Conservation (phyloP, 1,284 basidiomycete genomes). For the Dichomitus squalens region DNA sequence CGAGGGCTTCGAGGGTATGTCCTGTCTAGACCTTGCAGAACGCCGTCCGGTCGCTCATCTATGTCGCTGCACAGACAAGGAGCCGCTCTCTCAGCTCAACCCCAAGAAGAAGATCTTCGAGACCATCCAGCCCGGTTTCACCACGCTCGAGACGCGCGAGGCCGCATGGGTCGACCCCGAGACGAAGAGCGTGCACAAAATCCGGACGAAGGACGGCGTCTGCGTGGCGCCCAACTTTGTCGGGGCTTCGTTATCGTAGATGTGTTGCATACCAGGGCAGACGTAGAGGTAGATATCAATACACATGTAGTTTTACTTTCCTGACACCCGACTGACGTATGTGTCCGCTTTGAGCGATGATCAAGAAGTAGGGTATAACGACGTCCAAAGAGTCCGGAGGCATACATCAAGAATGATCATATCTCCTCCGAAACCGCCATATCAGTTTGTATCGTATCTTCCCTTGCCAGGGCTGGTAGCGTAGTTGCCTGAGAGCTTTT, state of each 20-base stretch:
- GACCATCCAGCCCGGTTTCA: slow-evolving; percentile 91
- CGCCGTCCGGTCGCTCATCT: not conserved
- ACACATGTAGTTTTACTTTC: slow-evolving; percentile 1
- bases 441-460: slow-evolving; percentile 35
- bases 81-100: slow-evolving; percentile 83
- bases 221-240: slow-evolving; percentile 82
- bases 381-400: not conserved
- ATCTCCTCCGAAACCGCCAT: too few species aligned
- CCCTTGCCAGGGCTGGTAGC: slow-evolving; percentile 38
- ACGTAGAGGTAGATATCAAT: slow-evolving; percentile 1
- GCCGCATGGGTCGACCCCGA: slow-evolving; percentile 90
- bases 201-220: slow-evolving; percentile 83
- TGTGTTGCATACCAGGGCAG: not conserved
- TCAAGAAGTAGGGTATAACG: too few species aligned
- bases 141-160: slow-evolving; percentile 82
- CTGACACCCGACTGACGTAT: slow-evolving; percentile 33
- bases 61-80: slow-evolving; percentile 49
- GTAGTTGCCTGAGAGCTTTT: slow-evolving; percentile 77
- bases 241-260: slow-evolving; percentile 78
- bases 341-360: too few species aligned
- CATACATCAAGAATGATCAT: not conserved
- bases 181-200: slow-evolving; percentile 81
- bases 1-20: slow-evolving; percentile 84
- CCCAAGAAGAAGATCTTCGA: slow-evolving; percentile 99
- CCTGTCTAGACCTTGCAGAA: not conserved